Percentiles rank a stretch among this genome's conserved stretches.
Conservation (phyloP, 2,329 filamentous ascomycete genomes). For the Chaetothyriales sp. region DNA sequence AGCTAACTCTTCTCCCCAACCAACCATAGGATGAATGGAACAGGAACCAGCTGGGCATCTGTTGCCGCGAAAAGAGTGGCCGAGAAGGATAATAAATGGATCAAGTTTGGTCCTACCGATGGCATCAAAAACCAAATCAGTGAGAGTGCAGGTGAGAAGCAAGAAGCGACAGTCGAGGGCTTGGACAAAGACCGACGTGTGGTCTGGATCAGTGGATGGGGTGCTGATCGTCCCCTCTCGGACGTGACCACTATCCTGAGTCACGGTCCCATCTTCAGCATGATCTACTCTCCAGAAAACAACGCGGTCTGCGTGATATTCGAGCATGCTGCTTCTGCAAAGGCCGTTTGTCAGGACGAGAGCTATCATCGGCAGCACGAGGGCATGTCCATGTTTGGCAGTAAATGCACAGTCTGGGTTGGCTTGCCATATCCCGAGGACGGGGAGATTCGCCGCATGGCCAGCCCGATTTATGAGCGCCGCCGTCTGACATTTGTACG, state of each 20-base stretch:
- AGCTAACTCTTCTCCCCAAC: not conserved
- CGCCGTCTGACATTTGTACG: constrained; percentile 29
- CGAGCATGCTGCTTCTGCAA: constrained; percentile 24
- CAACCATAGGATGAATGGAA: constrained; percentile 1
- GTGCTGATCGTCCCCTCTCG: constrained; percentile 9
- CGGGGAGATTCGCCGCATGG: constrained; percentile 24
- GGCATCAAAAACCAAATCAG: constrained; percentile 12
- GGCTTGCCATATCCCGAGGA: constrained; percentile 23
- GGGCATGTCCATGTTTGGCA: constrained; percentile 23
- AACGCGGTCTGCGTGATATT: constrained; percentile 25
- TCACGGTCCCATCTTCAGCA: constrained; percentile 27
- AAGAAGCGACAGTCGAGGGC: constrained; percentile 1
- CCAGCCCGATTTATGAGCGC: constrained; percentile 23
- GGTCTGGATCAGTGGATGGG: constrained; percentile 16
- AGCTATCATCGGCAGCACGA: constrained; percentile 17
- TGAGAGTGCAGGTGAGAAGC: constrained; percentile 4
- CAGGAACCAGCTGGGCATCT: constrained; percentile 16
- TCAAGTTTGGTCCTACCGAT: constrained; percentile 16
- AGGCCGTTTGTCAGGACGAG: constrained; percentile 22
- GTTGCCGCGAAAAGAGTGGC: constrained; percentile 17
- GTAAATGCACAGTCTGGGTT: constrained; percentile 19
- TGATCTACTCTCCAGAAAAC: constrained; percentile 21
- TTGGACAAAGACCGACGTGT: constrained; percentile 13
- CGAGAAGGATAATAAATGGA: constrained; percentile 12
- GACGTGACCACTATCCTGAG: constrained; percentile 23